Percentiles rank a stretch among this genome's conserved stretches.
Conservation (phyloP, 225 moss, liverwort and hornwort genomes). For the Bryum argenteum region DNA sequence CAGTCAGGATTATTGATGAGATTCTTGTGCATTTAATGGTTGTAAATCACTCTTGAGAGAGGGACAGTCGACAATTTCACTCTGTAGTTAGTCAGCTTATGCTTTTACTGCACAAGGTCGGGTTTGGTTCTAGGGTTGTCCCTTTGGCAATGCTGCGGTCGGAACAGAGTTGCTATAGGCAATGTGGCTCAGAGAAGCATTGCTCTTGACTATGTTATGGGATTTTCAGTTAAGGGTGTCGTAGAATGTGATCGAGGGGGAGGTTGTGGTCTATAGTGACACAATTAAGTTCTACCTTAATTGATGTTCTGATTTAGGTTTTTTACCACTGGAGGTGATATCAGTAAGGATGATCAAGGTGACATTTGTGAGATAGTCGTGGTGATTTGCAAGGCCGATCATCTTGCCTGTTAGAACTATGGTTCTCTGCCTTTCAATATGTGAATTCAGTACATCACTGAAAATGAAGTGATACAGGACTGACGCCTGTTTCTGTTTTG, state of each 20-base stretch:
- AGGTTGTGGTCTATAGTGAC: neutral
- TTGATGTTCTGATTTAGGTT: conserved; percentile 10
- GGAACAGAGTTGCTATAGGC: no score
- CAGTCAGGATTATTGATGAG: neutral
- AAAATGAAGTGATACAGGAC: conserved; percentile 15
- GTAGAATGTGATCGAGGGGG: no score
- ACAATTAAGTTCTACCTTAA: neutral
- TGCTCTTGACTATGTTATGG: no score
- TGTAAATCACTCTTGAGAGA: neutral
- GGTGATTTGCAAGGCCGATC: conserved; percentile 9
- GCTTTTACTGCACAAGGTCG: neutral
- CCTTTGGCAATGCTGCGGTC: no score
- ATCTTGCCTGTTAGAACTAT: neutral
- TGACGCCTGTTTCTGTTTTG: conserved; percentile 21
- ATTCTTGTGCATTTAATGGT: neutral
- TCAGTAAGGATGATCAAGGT: conserved; percentile 2
- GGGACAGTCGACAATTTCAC: neutral
- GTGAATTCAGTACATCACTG: conserved; percentile 13
- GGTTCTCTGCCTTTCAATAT: neutral
- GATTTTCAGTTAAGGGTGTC: no score
- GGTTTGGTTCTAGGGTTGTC: no score
- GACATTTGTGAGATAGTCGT: neutral
- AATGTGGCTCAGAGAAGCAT: no score
- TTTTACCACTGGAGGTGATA: conserved; percentile 7
- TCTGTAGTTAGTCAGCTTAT: neutral